Evolutionary conservation across 1,284 basidiomycete genomes (phyloP), one percentile per base, ranked within the genome.

Genomic region (Pisolithus thermaeus): DNA sequence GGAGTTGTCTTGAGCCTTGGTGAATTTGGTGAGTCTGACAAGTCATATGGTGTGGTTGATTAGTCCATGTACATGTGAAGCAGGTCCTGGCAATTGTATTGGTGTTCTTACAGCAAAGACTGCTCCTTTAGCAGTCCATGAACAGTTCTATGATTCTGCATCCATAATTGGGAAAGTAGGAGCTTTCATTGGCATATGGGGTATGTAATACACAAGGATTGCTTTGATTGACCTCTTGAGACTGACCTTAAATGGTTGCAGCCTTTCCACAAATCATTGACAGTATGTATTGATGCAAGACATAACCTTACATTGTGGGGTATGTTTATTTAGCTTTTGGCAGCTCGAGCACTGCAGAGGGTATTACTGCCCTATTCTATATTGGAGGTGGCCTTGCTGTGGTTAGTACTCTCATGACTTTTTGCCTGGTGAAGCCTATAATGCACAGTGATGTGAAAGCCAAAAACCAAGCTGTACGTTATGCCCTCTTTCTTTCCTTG

Each of bases 81-180:
- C 43, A 73, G 83, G 83, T 22, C 88, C 90, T 35, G 90, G 89
- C 43, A 92, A 92, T 70, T 84, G 83, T 57, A 71, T 91, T 36
- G 87, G 87, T 57, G 75, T 94, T 36, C 75, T 95, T 54, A 91
- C 92, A 7, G 76, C 83, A 52, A 96, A 95, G 72, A 80, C 77
- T 3, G 84, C 87, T 51, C 90, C 92, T 2, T 93, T 91, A 0
- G 90, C 90, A 18, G 77, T 92, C 45, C 85, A 92, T 58, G 92
- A 91, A 2, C 87, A 92, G 55, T 87, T 87, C 67, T 96, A 93
- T 63, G 90, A 89, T 28, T 61, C 83, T 45, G 91, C 90, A 3
- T 93, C 94, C 42, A 94, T 92, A 4, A 66, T 91, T 37, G 95
- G 94, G 18, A 97, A 97, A 70, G 63, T 92, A 42, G 90, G 90